Conservation (phyloP, 2,329 filamentous ascomycete species). For the Ceratocystis alfenasii region DNA sequence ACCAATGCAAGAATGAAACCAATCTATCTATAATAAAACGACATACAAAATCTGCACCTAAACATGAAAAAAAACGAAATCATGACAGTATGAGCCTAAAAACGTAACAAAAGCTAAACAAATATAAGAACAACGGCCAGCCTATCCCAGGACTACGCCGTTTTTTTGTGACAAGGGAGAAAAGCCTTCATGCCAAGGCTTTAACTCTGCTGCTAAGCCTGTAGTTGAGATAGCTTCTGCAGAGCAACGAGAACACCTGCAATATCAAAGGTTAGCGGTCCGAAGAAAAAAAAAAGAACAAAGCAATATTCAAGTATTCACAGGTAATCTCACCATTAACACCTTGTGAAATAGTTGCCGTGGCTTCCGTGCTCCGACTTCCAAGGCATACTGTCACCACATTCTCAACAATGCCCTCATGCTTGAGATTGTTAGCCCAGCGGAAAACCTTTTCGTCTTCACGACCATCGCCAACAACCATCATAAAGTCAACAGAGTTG, state of each 20-base stretch:
- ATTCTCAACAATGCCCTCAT: slow-evolving; percentile 47
- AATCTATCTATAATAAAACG: slow-evolving; percentile 16
- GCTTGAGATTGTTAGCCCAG: slow-evolving; percentile 73
- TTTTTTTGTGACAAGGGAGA: background rate
- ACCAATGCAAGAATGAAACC: background rate
- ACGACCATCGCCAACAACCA: slow-evolving; percentile 80
- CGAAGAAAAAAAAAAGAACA: slow-evolving; percentile 8
- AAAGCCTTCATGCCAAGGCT: background rate
- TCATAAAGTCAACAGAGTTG: slow-evolving; percentile 63
- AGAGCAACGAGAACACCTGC: slow-evolving; percentile 36
- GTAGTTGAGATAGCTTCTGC: slow-evolving; percentile 32
- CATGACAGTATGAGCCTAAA: slow-evolving; percentile 1
- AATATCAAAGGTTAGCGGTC: background rate
- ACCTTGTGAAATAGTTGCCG: slow-evolving; percentile 74
- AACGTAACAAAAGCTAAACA: background rate
- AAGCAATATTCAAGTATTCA: background rate
- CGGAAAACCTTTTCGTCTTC: slow-evolving; percentile 90
- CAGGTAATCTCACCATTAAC: slow-evolving; percentile 59
- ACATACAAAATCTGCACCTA: slow-evolving; percentile 4
- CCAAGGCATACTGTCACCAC: slow-evolving; percentile 81
- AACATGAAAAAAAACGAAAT: background rate
- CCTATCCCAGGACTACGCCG: background rate
- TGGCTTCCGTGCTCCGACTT: slow-evolving; percentile 76
- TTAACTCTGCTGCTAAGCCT: background rate
- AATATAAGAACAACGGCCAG: background rate